Percentiles rank a stretch among this genome's conserved stretches.
Conservation (phyloP, 441 rosid genomes). For the Lepidium campestre region DNA sequence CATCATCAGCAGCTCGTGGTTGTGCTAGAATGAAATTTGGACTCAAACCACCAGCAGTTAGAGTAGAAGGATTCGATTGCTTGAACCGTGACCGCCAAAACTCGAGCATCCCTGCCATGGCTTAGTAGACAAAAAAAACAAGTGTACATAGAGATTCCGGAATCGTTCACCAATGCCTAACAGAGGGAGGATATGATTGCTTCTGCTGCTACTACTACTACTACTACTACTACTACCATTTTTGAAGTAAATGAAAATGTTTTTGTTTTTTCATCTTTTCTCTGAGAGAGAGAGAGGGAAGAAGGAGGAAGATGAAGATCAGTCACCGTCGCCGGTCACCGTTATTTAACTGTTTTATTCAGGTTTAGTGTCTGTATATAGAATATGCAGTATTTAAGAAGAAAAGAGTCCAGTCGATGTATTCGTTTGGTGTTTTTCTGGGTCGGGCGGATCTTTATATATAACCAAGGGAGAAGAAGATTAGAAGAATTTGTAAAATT, state of each 20-base stretch:
- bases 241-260: constrained; percentile 21
- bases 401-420: constrained; percentile 7
- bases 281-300: neutral
- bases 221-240: constrained; percentile 5
- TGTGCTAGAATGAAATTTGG: constrained; percentile 68
- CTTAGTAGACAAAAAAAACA: constrained; percentile 43
- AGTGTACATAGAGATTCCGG: constrained; percentile 48
- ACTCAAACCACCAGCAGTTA: constrained; percentile 76
- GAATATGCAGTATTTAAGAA: constrained; percentile 7
- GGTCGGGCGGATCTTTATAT: constrained; percentile 25
- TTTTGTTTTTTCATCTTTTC: neutral
- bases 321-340: constrained; percentile 23
- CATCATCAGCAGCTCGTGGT: constrained; percentile 48
- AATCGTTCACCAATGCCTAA: constrained; percentile 7
- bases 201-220: neutral
- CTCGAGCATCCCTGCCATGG: constrained; percentile 95
- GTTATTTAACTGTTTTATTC: constrained; percentile 7
- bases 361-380: constrained; percentile 26
- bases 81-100: constrained; percentile 84
- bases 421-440: constrained; percentile 19
- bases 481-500: constrained; percentile 21
- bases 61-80: constrained; percentile 98
- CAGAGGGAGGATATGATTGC: constrained; percentile 14
- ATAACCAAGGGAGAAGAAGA: constrained; percentile 7
- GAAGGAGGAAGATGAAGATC: constrained; percentile 26